These are phyloP conservation scores for Aegilops speltoides DNA, from an alignment of 176 grass and related monocot genomes.

Conservation along the genomic window DNA sequence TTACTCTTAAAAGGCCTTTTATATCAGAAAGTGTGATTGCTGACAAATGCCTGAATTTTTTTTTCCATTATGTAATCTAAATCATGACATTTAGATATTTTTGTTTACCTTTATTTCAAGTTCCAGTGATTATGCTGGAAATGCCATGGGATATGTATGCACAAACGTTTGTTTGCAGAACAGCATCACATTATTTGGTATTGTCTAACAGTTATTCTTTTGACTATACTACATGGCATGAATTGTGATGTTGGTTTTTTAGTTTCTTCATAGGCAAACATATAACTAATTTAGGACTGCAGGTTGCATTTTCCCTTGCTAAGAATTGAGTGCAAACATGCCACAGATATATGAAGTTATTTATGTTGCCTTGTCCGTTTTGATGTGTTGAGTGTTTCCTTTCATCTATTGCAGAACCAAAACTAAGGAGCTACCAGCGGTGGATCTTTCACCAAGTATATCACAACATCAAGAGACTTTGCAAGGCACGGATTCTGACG, in stretches of 20 bases:
- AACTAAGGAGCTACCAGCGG: slow-evolving; percentile 31
- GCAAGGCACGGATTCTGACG: slow-evolving; percentile 44
- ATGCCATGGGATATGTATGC: not conserved
- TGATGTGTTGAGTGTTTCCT: no score
- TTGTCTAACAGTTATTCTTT: not conserved
- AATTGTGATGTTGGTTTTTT: not conserved
- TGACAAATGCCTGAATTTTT: not conserved
- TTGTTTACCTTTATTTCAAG: not conserved
- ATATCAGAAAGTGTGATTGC: not conserved
- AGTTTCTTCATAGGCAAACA: not conserved
- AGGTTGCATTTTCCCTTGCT: not conserved
- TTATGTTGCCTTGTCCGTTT: not conserved
- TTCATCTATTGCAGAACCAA: slow-evolving; percentile 34
- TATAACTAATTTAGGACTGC: not conserved
- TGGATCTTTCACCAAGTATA: slow-evolving; percentile 17
- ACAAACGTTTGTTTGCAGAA: not conserved
- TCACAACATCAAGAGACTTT: slow-evolving; percentile 42
- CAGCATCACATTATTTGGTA: not conserved
- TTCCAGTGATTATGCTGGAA: not conserved
- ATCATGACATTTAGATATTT: not conserved
- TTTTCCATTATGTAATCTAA: not conserved
- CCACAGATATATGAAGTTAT: slow-evolving; percentile 12
- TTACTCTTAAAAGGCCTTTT: not conserved
- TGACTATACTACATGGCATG: not conserved
- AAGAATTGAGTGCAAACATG: not conserved